These are phyloP conservation scores for Barbatosphaeria neglecta DNA, from an alignment of 495 filamentous ascomycete genomes.

Conservation along the genomic window DNA sequence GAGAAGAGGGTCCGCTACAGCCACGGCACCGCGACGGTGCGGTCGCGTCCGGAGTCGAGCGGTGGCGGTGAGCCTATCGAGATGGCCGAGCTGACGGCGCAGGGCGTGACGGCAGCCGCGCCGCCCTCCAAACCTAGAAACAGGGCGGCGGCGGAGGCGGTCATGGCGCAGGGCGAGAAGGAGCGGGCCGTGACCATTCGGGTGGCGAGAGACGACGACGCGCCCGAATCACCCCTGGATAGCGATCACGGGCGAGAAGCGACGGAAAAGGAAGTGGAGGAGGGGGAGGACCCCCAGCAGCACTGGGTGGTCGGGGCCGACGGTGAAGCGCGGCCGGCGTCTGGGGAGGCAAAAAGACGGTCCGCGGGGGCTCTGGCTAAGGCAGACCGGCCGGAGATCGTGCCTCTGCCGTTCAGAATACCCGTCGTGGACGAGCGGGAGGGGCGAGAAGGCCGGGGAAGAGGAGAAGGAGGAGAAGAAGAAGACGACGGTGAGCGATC, in stretches of 20 bases:
- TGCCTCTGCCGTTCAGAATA: conserved; percentile 51
- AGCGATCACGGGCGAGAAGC: conserved; percentile 7
- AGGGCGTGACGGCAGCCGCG: conserved; percentile 7
- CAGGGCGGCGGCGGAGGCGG: conserved; percentile 17
- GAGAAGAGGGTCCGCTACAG: conserved; percentile 36
- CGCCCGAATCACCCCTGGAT: conserved; percentile 7
- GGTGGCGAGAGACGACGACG: conserved; percentile 30
- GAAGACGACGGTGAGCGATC: conserved; percentile 43
- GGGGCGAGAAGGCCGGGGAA: conserved; percentile 19
- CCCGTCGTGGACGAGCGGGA: conserved; percentile 24
- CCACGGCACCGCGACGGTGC: conserved; percentile 13
- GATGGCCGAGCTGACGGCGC: conserved; percentile 18
- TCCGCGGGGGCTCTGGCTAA: conserved; percentile 7
- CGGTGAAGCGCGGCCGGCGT: conserved; percentile 12
- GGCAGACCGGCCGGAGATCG: conserved; percentile 25
- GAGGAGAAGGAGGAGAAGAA: no score
- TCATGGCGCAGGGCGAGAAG: conserved; percentile 15
- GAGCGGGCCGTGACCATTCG: conserved; percentile 24
- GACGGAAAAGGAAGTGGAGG: conserved; percentile 23
- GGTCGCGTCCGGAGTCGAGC: conserved; percentile 6
- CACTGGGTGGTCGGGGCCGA: conserved; percentile 18
- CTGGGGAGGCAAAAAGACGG: conserved; percentile 5
- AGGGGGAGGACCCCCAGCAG: conserved; percentile 1
- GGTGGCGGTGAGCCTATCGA: conserved; percentile 14
- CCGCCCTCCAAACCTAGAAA: conserved; percentile 9